phyloP scores from a whole-genome alignment of 345 rosid species.

The Rhodamnia rubescens region DNA sequence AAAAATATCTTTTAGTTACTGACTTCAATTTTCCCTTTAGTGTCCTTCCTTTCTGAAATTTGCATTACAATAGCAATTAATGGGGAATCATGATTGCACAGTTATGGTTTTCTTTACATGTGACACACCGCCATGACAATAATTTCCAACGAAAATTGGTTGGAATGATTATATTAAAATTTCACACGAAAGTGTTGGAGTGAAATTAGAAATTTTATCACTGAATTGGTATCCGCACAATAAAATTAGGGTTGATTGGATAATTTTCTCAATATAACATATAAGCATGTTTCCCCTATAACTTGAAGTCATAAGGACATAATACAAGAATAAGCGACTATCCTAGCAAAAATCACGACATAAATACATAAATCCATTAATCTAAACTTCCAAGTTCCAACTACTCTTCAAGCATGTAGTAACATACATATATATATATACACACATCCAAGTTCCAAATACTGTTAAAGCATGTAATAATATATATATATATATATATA shows the following conservation, averaged over 20 bases:
- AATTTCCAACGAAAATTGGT: neutral
- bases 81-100: neutral
- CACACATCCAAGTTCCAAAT: too few species aligned
- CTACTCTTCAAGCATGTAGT: neutral
- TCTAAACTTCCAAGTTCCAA: neutral
- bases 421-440: too few species aligned
- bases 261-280: neutral
- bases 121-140: neutral
- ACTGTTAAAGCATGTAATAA: too few species aligned
- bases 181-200: rapidly evolving
- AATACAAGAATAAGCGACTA: neutral
- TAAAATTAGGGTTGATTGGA: neutral
- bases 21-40: neutral
- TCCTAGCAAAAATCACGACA: neutral
- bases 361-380: neutral
- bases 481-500: too few species aligned
- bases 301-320: neutral
- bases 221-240: too few species aligned
- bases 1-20: too few species aligned
- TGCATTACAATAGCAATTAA: neutral
- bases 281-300: neutral
- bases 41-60: neutral
- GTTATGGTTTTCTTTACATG: neutral
- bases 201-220: neutral
- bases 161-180: neutral